Evolutionary conservation across 208 protist species (phyloP), one percentile per base, ranked within the genome.

Genomic region (Trypanosoma cruzi): DNA sequence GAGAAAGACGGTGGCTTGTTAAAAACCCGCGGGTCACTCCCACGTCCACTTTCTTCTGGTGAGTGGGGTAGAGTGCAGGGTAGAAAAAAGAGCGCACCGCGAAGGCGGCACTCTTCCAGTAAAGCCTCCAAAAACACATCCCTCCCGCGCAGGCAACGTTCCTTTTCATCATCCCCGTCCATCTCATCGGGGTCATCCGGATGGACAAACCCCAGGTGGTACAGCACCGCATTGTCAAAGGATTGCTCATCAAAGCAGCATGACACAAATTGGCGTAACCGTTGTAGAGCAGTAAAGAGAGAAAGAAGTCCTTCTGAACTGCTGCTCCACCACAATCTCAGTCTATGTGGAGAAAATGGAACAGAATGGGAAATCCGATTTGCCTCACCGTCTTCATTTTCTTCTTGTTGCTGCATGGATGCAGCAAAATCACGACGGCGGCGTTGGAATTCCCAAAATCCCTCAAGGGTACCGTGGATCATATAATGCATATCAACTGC

Each of bases 201-300:
- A 36, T 11, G 24, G 10, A 57, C 66, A 64, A 71, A 71, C 3
- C 66, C 56, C 42, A 71, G 34, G 49, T 71, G 54, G 55, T 64
- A 71, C 18, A 71, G 34, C 26, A 71, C 56, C 20, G 66, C 53
- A 46, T 64, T 64, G n/a, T 71, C 66, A 10, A 71, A 42, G 4
- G 56, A 64, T 46, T 71, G 66, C 44, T 71, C 56, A 46, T 71
- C 66, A 56, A 71, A 71, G 20, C 50, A 63, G n/a, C 40, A 71
- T 6, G 66, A 71, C 55, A 56, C 44, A 48, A 56, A 71, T 20
- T 61, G 40, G n/a, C 66, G 66, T 26, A 71, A 32, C 28, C 66
- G 54, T 37, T 71, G 66, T 13, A 71, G 46, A 20, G 66, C 66
- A 24, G 66, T 71, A 42, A 71, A 71, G 24, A 71, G 44, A 16